A percentile compares a stretch with the other conserved stretches of the same genome.
Conservation (phyloP, 495 filamentous ascomycete species). For the Talaromyces borbonicus region DNA sequence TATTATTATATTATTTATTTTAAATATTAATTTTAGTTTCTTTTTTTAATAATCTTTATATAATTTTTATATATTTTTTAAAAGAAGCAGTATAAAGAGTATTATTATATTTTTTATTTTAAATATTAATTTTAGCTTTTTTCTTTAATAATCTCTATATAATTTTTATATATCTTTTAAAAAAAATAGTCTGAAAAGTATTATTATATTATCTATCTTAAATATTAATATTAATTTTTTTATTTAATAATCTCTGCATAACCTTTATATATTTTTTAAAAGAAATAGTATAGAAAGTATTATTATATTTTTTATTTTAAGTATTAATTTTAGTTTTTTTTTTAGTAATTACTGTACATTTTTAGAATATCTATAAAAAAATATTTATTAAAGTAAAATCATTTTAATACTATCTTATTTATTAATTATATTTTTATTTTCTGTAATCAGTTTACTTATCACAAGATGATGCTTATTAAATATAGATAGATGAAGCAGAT, state of each 20-base stretch:
- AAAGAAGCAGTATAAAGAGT: constrained; percentile 14
- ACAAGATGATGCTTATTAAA: no score
- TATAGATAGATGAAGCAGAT: no score
- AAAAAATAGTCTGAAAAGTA: constrained; percentile 13
- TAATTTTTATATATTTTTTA: constrained; percentile 8
- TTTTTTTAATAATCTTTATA: constrained; percentile 12
- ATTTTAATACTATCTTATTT: constrained; percentile 1
- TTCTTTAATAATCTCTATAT: constrained; percentile 15
- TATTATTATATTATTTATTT: constrained; percentile 12
- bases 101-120: constrained; percentile 9
- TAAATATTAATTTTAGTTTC: constrained; percentile 12
- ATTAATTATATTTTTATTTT: constrained; percentile 5
- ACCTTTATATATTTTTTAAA: background rate
- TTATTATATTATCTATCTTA: constrained; percentile 9
- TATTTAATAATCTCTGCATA: background rate
- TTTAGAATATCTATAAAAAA: constrained; percentile 12
- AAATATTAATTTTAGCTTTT: constrained; percentile 16
- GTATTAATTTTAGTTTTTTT: constrained; percentile 12
- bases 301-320: no score
- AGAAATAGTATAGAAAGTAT: background rate
- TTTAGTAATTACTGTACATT: constrained; percentile 15
- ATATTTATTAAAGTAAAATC: constrained; percentile 15
- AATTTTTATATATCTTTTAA: constrained; percentile 6
- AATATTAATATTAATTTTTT: constrained; percentile 2
- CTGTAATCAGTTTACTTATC: constrained; percentile 8